Conservation (phyloP, 306 rosid genomes). For the Senna siamea region DNA sequence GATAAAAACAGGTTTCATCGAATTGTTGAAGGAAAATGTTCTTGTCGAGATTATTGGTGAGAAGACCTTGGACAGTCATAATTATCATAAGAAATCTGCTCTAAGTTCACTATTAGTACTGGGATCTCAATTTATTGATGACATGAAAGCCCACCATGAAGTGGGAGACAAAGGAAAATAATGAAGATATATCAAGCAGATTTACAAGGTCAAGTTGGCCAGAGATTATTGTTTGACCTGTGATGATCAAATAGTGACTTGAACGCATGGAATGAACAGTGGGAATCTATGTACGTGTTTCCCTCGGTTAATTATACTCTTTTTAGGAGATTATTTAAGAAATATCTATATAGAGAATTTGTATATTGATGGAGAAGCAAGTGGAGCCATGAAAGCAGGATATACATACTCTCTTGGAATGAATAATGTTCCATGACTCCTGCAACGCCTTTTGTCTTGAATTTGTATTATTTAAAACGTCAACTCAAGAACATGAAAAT, state of each 20-base stretch:
- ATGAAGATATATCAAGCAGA: not conserved
- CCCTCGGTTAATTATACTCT: no score
- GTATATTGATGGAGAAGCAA: not conserved
- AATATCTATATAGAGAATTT: not conserved
- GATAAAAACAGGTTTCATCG: conserved; percentile 47
- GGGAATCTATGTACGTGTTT: no score
- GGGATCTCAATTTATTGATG: not conserved
- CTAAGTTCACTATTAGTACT: not conserved
- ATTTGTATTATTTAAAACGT: not conserved
- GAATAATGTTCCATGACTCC: not conserved
- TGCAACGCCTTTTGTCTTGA: not conserved
- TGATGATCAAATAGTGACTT: not conserved
- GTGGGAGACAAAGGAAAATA: not conserved
- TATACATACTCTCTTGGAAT: no score
- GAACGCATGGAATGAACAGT: no score
- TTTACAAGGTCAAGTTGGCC: not conserved
- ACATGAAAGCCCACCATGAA: not conserved
- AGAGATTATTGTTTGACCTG: not conserved
- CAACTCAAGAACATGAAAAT: not conserved
- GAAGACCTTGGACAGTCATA: not conserved
- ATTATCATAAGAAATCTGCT: not conserved
- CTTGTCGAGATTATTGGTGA: conserved; percentile 58
- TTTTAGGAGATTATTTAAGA: no score
- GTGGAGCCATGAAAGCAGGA: not conserved
- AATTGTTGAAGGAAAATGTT: conserved; percentile 74